These are phyloP conservation scores for Nelumbo lutea DNA, from an alignment of 164 flowering plant species.

Conservation along the genomic window DNA sequence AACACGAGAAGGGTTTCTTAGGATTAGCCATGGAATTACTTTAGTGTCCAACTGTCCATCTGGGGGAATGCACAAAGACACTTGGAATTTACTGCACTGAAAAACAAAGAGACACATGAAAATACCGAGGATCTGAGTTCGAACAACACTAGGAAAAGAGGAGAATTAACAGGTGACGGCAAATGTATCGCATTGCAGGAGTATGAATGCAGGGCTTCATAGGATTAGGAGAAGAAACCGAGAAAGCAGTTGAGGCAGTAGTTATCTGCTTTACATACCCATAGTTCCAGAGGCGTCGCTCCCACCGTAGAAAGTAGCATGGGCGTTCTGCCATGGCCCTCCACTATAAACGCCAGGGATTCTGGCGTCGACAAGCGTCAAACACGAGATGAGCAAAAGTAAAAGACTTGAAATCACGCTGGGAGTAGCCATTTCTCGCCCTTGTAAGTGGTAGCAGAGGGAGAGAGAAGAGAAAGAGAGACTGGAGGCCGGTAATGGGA, in stretches of 20 bases:
- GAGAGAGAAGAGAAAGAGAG: neutral
- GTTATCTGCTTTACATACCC: slow-evolving; percentile 34
- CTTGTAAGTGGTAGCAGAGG: neutral
- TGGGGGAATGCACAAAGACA: too few species aligned
- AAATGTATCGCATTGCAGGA: neutral
- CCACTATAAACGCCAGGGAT: slow-evolving; percentile 68
- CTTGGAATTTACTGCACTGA: too few species aligned
- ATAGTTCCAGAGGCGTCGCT: slow-evolving; percentile 90
- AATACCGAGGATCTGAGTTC: neutral
- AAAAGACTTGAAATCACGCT: slow-evolving; percentile 14
- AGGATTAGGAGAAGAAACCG: neutral
- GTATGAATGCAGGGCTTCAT: neutral
- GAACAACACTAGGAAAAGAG: neutral
- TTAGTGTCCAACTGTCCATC: too few species aligned
- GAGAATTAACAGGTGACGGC: neutral
- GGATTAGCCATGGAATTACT: too few species aligned
- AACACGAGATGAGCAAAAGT: slow-evolving; percentile 19
- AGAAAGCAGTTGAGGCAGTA: neutral
- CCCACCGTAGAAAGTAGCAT: slow-evolving; percentile 92
- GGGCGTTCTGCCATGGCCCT: slow-evolving; percentile 63
- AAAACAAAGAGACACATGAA: neutral
- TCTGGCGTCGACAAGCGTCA: slow-evolving; percentile 37
- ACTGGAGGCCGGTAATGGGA: slow-evolving; percentile 14
- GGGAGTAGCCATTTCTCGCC: slow-evolving; percentile 17
- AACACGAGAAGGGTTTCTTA: too few species aligned